Evolutionary conservation across 106 monocot species (phyloP).

Genomic region (Hemerocallis citrina): DNA sequence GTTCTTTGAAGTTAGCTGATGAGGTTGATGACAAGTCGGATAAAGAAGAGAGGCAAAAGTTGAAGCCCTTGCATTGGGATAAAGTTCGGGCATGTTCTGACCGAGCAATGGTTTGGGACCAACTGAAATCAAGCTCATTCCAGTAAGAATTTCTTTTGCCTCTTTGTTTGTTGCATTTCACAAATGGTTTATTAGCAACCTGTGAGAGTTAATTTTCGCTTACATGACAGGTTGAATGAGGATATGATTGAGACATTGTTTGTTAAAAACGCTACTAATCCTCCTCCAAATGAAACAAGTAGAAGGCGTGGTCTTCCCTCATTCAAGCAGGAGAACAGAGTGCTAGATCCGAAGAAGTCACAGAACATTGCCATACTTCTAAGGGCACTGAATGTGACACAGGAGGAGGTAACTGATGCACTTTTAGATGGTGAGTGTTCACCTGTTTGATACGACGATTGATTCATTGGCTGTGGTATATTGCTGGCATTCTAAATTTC

Average conservation of each 20-base stretch:
- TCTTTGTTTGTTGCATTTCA: neutral
- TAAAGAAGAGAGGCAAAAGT: conserved; percentile 24
- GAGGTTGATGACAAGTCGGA: conserved; percentile 12
- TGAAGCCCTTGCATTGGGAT: conserved; percentile 77
- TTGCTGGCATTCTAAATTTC: neutral
- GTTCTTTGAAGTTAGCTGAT: neutral
- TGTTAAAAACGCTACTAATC: conserved; percentile 19
- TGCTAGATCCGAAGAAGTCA: conserved; percentile 72
- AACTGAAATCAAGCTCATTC: conserved; percentile 52
- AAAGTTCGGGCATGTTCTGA: conserved; percentile 48
- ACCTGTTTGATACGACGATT: neutral
- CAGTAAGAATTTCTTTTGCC: conserved; percentile 8
- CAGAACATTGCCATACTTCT: conserved; percentile 77
- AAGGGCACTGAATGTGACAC: conserved; percentile 67
- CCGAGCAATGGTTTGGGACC: conserved; percentile 63
- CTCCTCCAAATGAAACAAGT: conserved; percentile 17
- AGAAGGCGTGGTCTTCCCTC: conserved; percentile 12
- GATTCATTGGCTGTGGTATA: neutral
- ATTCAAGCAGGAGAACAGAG: conserved; percentile 45
- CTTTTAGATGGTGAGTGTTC: conserved; percentile 48
- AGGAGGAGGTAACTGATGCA: conserved; percentile 67
- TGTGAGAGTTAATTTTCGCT: neutral
- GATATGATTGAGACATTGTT: conserved; percentile 63
- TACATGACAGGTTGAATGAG: conserved; percentile 46
- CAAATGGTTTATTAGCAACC: neutral